Conservation (phyloP, 108 stramenopile genomes). For the Skeletonema marinoi region DNA sequence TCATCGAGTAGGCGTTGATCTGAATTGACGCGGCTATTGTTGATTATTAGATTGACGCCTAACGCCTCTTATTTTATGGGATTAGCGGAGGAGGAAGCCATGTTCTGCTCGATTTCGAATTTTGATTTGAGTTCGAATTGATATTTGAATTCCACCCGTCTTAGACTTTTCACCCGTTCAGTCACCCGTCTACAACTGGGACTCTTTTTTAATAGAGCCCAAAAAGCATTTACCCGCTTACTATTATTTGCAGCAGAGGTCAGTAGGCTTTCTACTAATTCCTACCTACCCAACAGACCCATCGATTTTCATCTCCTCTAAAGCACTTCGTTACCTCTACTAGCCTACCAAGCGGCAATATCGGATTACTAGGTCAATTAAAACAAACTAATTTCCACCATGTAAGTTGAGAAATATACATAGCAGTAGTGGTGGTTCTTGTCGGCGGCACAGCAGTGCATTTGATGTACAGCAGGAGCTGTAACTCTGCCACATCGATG, state of each 20-base stretch:
- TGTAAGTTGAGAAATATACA: constrained; percentile 12
- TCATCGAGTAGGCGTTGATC: background rate
- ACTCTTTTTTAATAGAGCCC: background rate
- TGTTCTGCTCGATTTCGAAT: background rate
- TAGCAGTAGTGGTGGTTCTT: background rate
- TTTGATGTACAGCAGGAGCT: background rate
- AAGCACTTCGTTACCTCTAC: background rate
- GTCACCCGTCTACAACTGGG: background rate
- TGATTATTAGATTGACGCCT: too few species aligned
- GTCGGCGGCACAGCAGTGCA: background rate
- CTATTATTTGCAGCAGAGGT: background rate
- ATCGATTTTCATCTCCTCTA: background rate
- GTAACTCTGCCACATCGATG: background rate
- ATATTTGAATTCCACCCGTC: background rate
- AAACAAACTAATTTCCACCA: constrained; percentile 33
- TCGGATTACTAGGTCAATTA: constrained; percentile 36
- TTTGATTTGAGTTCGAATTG: background rate
- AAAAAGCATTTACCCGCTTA: background rate
- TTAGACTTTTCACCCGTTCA: background rate
- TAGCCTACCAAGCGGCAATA: constrained; percentile 4
- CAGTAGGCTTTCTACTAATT: background rate
- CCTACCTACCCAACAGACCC: background rate
- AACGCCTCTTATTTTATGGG: too few species aligned
- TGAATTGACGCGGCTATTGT: background rate
- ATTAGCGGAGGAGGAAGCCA: too few species aligned